A percentile compares a stretch with the other conserved stretches of the same genome.
Evolutionary conservation across 2,329 filamentous ascomycete species (phyloP).

Genomic region (Aspergillus glaucus): DNA sequence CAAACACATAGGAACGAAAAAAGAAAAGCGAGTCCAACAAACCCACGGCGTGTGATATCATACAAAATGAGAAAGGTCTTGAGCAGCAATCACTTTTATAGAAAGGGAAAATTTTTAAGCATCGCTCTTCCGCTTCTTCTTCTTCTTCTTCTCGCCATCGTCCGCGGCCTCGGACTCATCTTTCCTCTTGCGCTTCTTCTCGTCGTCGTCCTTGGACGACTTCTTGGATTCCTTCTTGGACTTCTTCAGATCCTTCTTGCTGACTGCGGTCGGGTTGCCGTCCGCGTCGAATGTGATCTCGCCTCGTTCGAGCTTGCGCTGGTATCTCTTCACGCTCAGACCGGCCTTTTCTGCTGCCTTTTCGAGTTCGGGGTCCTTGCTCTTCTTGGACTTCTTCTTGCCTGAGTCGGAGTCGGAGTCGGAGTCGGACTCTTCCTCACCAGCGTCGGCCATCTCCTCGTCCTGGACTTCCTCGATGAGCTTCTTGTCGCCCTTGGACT

Average conservation of each 20-base stretch:
- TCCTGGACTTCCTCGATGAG: slow-evolving; percentile 41
- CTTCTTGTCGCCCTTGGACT: slow-evolving; percentile 43
- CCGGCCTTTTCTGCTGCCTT: slow-evolving; percentile 60
- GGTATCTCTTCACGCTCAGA: slow-evolving; percentile 68
- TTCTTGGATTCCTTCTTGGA: slow-evolving; percentile 58
- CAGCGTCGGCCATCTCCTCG: slow-evolving; percentile 40
- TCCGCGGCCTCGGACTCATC: slow-evolving; percentile 52
- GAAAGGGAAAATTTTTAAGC: slow-evolving; percentile 11
- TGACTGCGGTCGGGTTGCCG: slow-evolving; percentile 60
- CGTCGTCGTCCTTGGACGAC: slow-evolving; percentile 45
- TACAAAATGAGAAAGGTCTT: slow-evolving; percentile 26
- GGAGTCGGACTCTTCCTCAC: slow-evolving; percentile 20
- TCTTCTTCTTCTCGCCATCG: slow-evolving; percentile 41
- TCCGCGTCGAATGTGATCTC: slow-evolving; percentile 62
- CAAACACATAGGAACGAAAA: slow-evolving; percentile 16
- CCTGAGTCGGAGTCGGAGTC: slow-evolving; percentile 23
- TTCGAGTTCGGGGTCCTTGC: slow-evolving; percentile 46
- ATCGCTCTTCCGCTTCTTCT: slow-evolving; percentile 52
- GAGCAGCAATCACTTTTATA: not conserved
- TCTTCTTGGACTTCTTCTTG: slow-evolving; percentile 38
- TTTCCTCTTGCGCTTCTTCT: slow-evolving; percentile 66
- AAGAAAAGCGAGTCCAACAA: slow-evolving; percentile 18
- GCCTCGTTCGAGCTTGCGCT: slow-evolving; percentile 69
- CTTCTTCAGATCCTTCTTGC: slow-evolving; percentile 74
- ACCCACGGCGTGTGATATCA: slow-evolving; percentile 36